phyloP scores from a whole-genome alignment of 2,329 filamentous ascomycete genomes.

The Dactylellina leptospora region DNA sequence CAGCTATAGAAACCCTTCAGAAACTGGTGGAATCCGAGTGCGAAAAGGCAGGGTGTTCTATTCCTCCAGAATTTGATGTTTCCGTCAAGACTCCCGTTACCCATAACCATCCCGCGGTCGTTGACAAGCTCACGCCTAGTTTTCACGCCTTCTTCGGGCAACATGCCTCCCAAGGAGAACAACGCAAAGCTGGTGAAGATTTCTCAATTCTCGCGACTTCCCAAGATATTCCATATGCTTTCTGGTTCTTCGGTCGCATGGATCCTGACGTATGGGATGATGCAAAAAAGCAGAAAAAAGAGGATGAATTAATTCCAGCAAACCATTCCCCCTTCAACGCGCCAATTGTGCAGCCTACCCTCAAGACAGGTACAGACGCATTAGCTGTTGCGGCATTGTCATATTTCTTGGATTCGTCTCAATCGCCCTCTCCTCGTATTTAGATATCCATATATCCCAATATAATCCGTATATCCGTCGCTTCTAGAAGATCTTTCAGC shows the following conservation, averaged over 20 bases:
- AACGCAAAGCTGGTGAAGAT: neutral
- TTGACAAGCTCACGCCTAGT: neutral
- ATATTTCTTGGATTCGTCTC: neutral
- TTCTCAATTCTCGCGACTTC: neutral
- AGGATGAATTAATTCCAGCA: neutral
- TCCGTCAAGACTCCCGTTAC: too few relatives aligned
- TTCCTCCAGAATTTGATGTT: too few relatives aligned
- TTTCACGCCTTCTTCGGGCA: neutral
- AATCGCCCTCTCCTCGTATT: too few relatives aligned
- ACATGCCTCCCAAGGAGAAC: neutral
- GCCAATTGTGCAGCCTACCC: neutral
- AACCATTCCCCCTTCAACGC: neutral
- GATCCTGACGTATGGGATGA: neutral
- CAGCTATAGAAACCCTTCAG: neutral
- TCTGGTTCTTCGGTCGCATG: neutral
- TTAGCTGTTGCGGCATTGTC: neutral
- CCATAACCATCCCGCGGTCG: neutral
- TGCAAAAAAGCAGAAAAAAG: neutral
- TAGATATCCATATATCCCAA: too few relatives aligned
- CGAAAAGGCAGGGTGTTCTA: neutral
- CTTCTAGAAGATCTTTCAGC: too few relatives aligned
- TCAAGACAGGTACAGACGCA: neutral
- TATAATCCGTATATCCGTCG: too few relatives aligned
- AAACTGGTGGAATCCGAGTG: neutral
- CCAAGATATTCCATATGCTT: neutral